Evolutionary conservation across 208 protist species (phyloP), one percentile per base, ranked within the genome.

Genomic region (Naegleria lovaniensis): DNA sequence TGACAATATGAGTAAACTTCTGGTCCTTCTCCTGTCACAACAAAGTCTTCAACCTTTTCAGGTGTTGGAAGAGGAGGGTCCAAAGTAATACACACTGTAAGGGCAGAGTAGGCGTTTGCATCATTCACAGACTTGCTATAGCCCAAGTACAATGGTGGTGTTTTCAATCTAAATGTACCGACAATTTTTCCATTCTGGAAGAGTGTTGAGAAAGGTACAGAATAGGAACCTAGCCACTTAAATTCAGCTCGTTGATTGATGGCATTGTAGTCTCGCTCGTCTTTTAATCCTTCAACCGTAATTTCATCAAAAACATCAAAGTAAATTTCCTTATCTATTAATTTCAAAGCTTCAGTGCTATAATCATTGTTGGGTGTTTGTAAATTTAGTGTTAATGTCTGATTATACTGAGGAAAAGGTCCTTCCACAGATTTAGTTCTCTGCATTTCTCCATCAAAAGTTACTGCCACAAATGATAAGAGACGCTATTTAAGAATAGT

Each of bases 301-400:
- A 92, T 40, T 41, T 92, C 90, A 90, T 93, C 92, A 85, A 92
- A 93, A 41, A 93, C 16, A 33, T 91, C 92, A 90, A 93, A 88
- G 87, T 91, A 93, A 76, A 93, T 67, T 22, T 89, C 33, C 25
- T 93, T 75, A 33, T 91, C 75, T n/a, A 92, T 83, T 29, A 39
- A 33, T 36, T 25, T 51, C 36, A 93, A 67, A 40, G 43, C 29
- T 11, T 75, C 33, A 33, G 92, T 83, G 7, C 13, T 52, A 25
- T 76, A 93, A 75, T 93, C 90, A 67, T 58, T 76, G 29, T 83
- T 58, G 0, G 83, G 55, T 5, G 84, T 9, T 29, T 43, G 29
- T 51, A 93, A 85, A 25, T 7, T 6, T 76, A 93, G 15, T 19
- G 5, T 36, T 38, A 93, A 33, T 15, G 76, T 83, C 67, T 93